Base-by-base conservation (phyloP, 2,329 filamentous ascomycete genomes). In the Penicillium sp. region DNA sequence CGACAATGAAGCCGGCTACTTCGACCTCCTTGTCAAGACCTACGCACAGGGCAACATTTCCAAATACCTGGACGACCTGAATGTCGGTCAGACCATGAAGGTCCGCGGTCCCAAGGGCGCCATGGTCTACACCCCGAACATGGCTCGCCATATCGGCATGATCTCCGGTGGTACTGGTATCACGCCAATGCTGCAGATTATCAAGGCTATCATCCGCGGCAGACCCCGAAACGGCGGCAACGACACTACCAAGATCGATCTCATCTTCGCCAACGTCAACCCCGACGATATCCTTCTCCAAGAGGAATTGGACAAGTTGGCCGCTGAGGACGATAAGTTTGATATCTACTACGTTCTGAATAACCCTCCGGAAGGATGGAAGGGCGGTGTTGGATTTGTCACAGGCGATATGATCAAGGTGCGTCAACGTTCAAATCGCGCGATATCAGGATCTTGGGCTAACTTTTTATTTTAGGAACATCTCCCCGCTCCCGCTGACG, bases 41-140 rank as follows among this genome's bases (percentile, higher is more conserved):
- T 99, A 99, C 78, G 91, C 92, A 2, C 92, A 91, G 65, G 94
- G 94, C 67, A 97, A 97, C 81, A 97, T 99, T 81, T 95, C 90
- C 74, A 92, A 91, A 79, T 83, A 96, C 77, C 86, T 99, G 78
- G 90, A 91, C 47, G 86, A 84, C 12, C 83, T 99, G 61, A 83
- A 83, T 62, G 82, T 97, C 59, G 92, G 93, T 60, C 86, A 96
- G 75, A 87, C 83, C 60, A 94, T 99, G 82, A 90, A 90, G 72
- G 88, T 97, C 67, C 87, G 85, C 67, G 94, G 94, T 9, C 94
- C 94, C 75, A 97, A 97, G 83, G 94, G 94, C 66, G 93, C 93
- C 66, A 97, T 99, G 82, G 90, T 96, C 61, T 99, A 99, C 79
- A 90, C 88, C 18, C 91, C 93, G 66, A 97, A 97, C 81, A 93